Conservation (phyloP, 371 early-diverging fungal genomes). For the Lichtheimia hyalospora region DNA sequence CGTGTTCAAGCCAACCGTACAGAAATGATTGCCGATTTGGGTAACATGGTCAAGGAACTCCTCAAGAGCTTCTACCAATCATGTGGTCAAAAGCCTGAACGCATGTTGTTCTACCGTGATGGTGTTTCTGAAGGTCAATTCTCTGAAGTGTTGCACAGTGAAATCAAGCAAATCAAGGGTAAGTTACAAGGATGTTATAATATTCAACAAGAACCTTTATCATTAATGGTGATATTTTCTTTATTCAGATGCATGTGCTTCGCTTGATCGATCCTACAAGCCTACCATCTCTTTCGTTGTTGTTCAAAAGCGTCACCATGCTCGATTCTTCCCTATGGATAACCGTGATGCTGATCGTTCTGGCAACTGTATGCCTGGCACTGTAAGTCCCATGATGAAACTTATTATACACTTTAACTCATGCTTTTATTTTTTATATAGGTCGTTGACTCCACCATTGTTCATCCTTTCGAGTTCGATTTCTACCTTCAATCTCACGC, state of each 20-base stretch:
- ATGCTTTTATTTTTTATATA: not conserved
- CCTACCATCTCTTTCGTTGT: conserved; percentile 90
- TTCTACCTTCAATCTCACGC: conserved; percentile 77
- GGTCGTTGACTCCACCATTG: conserved; percentile 26
- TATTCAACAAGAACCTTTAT: no score
- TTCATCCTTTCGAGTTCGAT: not conserved
- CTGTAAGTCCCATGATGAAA: conserved; percentile 66
- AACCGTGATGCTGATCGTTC: conserved; percentile 39
- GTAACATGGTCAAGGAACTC: conserved; percentile 81
- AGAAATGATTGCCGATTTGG: conserved; percentile 89
- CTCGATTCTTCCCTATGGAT: conserved; percentile 82
- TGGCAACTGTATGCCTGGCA: conserved; percentile 69
- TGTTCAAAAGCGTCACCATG: conserved; percentile 94
- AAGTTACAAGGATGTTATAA: no score
- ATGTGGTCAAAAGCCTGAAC: conserved; percentile 75
- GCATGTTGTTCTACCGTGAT: conserved; percentile 95
- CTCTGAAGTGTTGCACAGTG: conserved; percentile 73
- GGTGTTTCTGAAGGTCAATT: conserved; percentile 95
- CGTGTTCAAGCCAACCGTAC: conserved; percentile 81
- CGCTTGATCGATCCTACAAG: conserved; percentile 63
- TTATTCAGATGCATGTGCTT: conserved; percentile 60
- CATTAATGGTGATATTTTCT: no score
- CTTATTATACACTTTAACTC: no score
- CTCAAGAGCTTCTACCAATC: conserved; percentile 79
- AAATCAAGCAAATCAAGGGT: conserved; percentile 79